phyloP scores from a whole-genome alignment of 805 yeast species.

The Candida tammaniensis region DNA sequence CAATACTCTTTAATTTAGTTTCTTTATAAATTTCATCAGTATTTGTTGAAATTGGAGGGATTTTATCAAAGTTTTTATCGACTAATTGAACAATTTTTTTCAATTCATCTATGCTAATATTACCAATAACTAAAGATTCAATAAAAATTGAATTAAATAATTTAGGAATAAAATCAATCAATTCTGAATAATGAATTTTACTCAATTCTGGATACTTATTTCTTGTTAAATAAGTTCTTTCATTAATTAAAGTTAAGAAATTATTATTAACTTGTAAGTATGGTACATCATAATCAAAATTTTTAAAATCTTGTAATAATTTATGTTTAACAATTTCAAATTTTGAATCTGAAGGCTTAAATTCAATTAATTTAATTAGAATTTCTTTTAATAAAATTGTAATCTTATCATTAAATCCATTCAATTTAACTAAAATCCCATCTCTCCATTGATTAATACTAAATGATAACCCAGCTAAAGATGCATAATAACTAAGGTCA shows the following conservation, averaged over 20 bases:
- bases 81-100: conserved; percentile 14
- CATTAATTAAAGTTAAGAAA: conserved; percentile 65
- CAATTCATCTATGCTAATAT: conserved; percentile 50
- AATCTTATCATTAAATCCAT: conserved; percentile 84
- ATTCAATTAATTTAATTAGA: conserved; percentile 49
- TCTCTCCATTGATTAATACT: conserved; percentile 59
- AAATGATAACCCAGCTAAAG: conserved; percentile 71
- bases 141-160: conserved; percentile 51
- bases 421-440: conserved; percentile 64
- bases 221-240: conserved; percentile 60
- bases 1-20: conserved; percentile 33
- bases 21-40: conserved; percentile 22
- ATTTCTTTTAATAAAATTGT: conserved; percentile 60
- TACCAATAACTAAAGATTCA: conserved; percentile 80
- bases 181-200: conserved; percentile 45
- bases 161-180: conserved; percentile 47
- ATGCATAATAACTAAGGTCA: conserved; percentile 80
- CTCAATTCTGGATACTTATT: conserved; percentile 54
- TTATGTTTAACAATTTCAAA: conserved; percentile 69
- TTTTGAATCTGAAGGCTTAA: conserved; percentile 52
- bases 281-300: conserved; percentile 72
- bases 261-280: conserved; percentile 71
- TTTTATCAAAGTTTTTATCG: conserved; percentile 23
- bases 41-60: conserved; percentile 30
- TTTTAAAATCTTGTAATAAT: conserved; percentile 57